These are phyloP conservation scores for Calonectria pseudoreteaudii DNA, from an alignment of 2,329 filamentous ascomycete species.

Conservation along the genomic window DNA sequence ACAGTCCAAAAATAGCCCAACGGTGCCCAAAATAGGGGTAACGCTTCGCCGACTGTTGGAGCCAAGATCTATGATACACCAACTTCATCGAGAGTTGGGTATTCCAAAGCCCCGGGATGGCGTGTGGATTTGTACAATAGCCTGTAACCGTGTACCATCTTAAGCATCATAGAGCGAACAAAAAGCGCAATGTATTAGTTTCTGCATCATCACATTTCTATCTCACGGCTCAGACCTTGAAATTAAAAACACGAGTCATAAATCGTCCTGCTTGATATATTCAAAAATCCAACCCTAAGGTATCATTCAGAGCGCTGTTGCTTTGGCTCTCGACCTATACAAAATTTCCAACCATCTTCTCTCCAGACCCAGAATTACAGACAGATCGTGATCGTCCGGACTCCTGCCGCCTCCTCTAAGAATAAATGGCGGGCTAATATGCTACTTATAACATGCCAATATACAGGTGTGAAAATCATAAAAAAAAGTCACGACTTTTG, in stretches of 20 bases:
- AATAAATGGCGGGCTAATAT: conserved; percentile 20
- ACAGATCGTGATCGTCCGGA: conserved; percentile 17
- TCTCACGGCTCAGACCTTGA: neutral
- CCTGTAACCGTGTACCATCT: conserved; percentile 7
- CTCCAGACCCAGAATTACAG: neutral
- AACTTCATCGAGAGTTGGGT: neutral
- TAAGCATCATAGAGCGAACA: neutral
- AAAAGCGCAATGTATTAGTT: neutral
- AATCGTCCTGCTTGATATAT: conserved; percentile 36
- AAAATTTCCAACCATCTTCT: conserved; percentile 10
- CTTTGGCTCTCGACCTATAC: conserved; percentile 22
- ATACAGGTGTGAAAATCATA: conserved; percentile 7
- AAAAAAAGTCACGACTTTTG: conserved; percentile 12
- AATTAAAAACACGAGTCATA: conserved; percentile 22
- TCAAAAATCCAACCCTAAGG: conserved; percentile 22
- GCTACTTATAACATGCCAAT: conserved; percentile 21
- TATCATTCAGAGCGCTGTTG: conserved; percentile 17
- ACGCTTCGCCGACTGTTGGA: neutral
- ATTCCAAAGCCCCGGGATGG: neutral
- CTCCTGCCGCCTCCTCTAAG: conserved; percentile 22
- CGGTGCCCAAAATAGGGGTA: conserved; percentile 5
- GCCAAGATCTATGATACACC: neutral
- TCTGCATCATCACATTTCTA: neutral
- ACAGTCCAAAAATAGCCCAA: conserved; percentile 30
- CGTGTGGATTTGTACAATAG: conserved; percentile 9